Evolutionary conservation across 495 filamentous ascomycete species (phyloP), one percentile per base, ranked within the genome.

Genomic region (Polyplosphaeria fusca): DNA sequence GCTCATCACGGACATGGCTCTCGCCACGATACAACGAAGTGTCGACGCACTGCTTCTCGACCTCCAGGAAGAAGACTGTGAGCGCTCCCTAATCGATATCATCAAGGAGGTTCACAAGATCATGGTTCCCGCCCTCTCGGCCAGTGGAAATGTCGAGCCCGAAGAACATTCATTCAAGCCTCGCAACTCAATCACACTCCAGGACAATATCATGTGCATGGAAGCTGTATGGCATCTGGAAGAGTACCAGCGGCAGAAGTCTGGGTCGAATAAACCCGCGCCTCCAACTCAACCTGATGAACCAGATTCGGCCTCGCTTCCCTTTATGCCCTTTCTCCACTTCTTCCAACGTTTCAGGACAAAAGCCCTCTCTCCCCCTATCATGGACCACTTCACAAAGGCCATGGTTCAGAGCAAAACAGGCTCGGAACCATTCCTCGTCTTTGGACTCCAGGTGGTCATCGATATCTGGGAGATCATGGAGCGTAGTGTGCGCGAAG

Each of bases 1-100:
- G 9, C 14, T 53, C 7, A 24, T 47, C 16, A 47, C 56, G 5
- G 48, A 60, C 42, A 5, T 60, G 13, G 56, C 48, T 22, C 12
- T 22, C 1, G 56, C 22, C 16, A 24, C 47, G 14, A 48, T 54
- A 14, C 47, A 52, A n/a, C 40, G 28, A 24, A 23, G 35, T 19
- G 18, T 43, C 22, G 20, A 12, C 16, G 22, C 9, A 2, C 22
- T 56, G 11, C 24, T 41, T 22, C 40, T 38, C 39, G 55, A 38
- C 12, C 27, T 59, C 1, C 19, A 45, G 35, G 9, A 27, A 13
- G 41, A 19, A 12, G 12, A 11, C 20, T 1, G 22, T 14, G 41
- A 30, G 5, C 27, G 37, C 2, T 5, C 37, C 5, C 1, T 52
- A 4, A 1, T 25, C 5, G 19, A 39, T 7, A 50, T 59, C 20